Evolutionary conservation across 331 rosid species (phyloP), one percentile per base, ranked within the genome.

Genomic region (Quercus lobata): DNA sequence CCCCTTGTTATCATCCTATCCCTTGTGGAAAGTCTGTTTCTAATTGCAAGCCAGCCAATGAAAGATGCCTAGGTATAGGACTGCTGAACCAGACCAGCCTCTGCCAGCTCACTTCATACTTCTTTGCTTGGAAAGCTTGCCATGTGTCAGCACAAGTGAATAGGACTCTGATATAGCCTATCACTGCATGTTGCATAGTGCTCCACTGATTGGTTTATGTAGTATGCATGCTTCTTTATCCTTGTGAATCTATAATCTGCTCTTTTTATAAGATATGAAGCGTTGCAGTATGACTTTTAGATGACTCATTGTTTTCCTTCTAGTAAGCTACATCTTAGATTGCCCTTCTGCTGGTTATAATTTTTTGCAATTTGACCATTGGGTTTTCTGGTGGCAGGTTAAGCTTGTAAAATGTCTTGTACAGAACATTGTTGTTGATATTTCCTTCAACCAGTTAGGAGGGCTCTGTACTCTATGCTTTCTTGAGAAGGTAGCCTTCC

Each of bases 361-460:
- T 62, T 16, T 79, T 16, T 71, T 2, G 72, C 41, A 60, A 27
- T 74, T 69, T 76, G 34, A 69, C 69, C 74, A 57, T 68, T 56
- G 78, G 74, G 46, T 56, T 81, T 72, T 82, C 72, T 61, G 32
- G 78, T 71, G 79, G 90, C 95, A 94, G 97, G 97, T 94, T 83
- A 94, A 94, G 93, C 97, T 94, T 85, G 94, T 94, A 58, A 94
- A 94, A 81, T 94, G 98, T 88, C 78, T 92, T 54, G 92, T 94
- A 71, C 97, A 91, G 84, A 88, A 92, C 85, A 91, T 94, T 72
- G 95, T 92, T 73, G 97, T 94, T 71, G 98, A 94, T 85, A 92
- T 94, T 57, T 94, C 98, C 68, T 94, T 92, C 94, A 92, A 91
- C 85, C 98, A 94, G 87, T 82, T 94, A 81, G 97, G 97, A 85